Evolutionary conservation across 2,329 filamentous ascomycete genomes (phyloP), one percentile per base, ranked within the genome.

Genomic region (Cordyceps farinosa): DNA sequence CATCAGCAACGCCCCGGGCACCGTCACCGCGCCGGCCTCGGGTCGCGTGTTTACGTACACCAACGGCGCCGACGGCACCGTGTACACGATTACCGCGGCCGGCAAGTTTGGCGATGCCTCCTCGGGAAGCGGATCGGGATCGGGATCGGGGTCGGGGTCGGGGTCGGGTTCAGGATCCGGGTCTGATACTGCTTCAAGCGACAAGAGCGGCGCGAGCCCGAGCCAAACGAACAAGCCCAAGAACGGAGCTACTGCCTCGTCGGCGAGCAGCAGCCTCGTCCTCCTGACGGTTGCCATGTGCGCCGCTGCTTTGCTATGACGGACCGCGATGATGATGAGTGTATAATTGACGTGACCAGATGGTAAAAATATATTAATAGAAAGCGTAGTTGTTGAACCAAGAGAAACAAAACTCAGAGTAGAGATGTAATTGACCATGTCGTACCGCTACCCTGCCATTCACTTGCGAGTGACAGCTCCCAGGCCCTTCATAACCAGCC

Each of bases 1-100:
- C 3, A 64, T 77, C 10, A 68, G 67, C 60, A 72, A 77, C 62
- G 64, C 65, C 13, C 66, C 66, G 0, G 71, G 73, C 2, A 70
- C 72, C 1, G 67, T 77, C 13, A 73, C 73, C 0, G 68, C 70
- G 3, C 75, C 75, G 1, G 73, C 75, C 1, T 72, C 69, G 27
- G 74, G 75, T 15, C 70, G 69, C 0, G 71, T 75, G 0, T 70
- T 77, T 38, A 70, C 70, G 7, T 77, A 75, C 68, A 73, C 72
- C 0, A 73, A 76, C 53, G 66, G 65, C 10, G 69, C 61, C 55
- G 61, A 73, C 62, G 47, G 66, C 59, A 50, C 69, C 9, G 66
- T 72, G 7, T 77, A 72, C 58, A 76, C 74, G 1, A 75, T 77
- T 51, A 73, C 73, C 0, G 76, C 75, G 50, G 73, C 70, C 32